phyloP scores from a whole-genome alignment of 192 early-diverging fungal species.

The Coemansia sp. region DNA sequence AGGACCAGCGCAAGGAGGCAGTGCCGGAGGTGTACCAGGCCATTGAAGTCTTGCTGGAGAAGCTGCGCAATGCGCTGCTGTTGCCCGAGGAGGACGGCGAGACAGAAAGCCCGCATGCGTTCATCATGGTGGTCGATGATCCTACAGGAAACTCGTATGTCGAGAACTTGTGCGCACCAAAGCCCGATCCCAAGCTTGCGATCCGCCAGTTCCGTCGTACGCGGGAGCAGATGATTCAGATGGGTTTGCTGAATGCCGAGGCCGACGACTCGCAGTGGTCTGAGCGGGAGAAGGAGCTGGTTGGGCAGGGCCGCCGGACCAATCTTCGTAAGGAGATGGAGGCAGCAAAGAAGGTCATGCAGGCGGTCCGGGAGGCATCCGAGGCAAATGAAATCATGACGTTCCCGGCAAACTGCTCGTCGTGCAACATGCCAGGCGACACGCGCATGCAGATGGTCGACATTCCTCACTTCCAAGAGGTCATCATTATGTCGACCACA shows the following conservation, averaged over 20 bases:
- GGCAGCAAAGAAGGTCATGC: conserved; percentile 32
- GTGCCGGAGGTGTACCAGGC: conserved; percentile 68
- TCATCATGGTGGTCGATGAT: conserved; percentile 83
- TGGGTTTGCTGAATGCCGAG: conserved; percentile 70
- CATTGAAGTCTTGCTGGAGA: conserved; percentile 70
- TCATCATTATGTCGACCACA: conserved; percentile 91
- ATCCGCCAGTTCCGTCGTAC: conserved; percentile 70
- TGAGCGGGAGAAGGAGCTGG: conserved; percentile 25
- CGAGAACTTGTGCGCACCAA: conserved; percentile 79
- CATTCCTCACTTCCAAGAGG: conserved; percentile 95
- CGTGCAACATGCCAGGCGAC: conserved; percentile 73
- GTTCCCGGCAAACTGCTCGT: conserved; percentile 85
- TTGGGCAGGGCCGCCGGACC: conserved; percentile 9
- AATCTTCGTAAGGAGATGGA: conserved; percentile 47
- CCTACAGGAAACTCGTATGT: conserved; percentile 91
- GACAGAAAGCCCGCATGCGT: conserved; percentile 31
- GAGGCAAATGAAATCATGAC: conserved; percentile 70
- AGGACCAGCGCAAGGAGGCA: conserved; percentile 72
- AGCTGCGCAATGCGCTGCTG: conserved; percentile 58
- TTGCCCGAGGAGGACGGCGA: conserved; percentile 48
- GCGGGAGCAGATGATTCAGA: conserved; percentile 70
- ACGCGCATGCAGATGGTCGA: conserved; percentile 90
- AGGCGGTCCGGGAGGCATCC: conserved; percentile 57
- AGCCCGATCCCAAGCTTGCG: conserved; percentile 72
- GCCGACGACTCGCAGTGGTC: conserved; percentile 44